Percentiles rank a stretch among this genome's conserved stretches.
Evolutionary conservation across 164 flowering plant genomes (phyloP).

Genomic region (Berberis thunbergii): DNA sequence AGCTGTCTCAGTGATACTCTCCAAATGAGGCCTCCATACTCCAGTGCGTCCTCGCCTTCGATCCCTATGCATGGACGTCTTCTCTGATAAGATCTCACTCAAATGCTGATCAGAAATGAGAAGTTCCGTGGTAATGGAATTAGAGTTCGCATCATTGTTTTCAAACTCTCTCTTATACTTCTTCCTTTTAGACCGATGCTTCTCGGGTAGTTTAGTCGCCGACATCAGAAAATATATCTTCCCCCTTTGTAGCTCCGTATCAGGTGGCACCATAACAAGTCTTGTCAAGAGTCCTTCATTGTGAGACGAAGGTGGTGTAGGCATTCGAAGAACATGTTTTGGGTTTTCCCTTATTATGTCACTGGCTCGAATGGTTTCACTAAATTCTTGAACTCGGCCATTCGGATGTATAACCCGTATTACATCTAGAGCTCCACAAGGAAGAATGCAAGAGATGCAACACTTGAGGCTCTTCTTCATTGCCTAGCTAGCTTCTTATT

Average conservation of each 20-base stretch:
- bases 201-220: slow-evolving; percentile 20
- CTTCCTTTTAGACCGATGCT: slow-evolving; percentile 21
- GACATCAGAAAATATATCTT: slow-evolving; percentile 94
- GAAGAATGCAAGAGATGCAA: slow-evolving; percentile 90
- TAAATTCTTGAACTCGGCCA: slow-evolving; percentile 77
- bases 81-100: slow-evolving; percentile 73
- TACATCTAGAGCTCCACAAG: slow-evolving; percentile 88
- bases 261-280: slow-evolving; percentile 68
- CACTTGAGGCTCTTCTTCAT: slow-evolving; percentile 76
- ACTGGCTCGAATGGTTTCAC: slow-evolving; percentile 47
- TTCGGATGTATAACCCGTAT: slow-evolving; percentile 68
- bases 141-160: slow-evolving; percentile 2
- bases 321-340: slow-evolving; percentile 71
- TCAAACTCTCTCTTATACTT: slow-evolving; percentile 15
- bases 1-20: slow-evolving; percentile 69
- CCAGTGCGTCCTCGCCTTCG: slow-evolving; percentile 69
- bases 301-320: slow-evolving; percentile 23
- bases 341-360: slow-evolving; percentile 82
- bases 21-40: slow-evolving; percentile 86
- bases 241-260: slow-evolving; percentile 77
- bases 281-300: slow-evolving; percentile 35
- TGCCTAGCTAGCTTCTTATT: slow-evolving; percentile 10
- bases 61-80: slow-evolving; percentile 51
- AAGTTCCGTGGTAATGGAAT: slow-evolving; percentile 15
- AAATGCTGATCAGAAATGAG: slow-evolving; percentile 62